Base-by-base conservation (phyloP, 257 asterid species). In the Solanum lignicaule region DNA sequence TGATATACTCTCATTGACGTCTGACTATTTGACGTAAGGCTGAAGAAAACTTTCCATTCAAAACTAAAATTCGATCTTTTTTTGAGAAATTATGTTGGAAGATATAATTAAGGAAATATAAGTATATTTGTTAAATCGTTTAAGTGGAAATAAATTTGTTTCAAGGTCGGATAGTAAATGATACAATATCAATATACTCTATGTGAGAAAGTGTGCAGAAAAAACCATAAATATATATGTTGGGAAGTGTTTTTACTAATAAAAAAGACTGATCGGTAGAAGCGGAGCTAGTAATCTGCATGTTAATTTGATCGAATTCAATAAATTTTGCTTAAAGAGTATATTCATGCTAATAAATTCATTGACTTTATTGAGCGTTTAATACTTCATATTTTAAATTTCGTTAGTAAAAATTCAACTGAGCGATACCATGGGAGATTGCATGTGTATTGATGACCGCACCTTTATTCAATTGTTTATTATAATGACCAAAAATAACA, bases 401-500 rank as follows among this genome's bases (percentile, higher is more conserved):
- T 1, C 31, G 0, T 60, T 12, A 9, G 6, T 60, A 1, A 60
- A 60, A 62, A 23, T 62, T 23, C 3, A 9, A 2, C 12, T 9
- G 12, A 23, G 14, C 5, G 14, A 58, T 55, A 2, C 66, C 27
- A 20, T 7, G 12, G 66, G 5, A 58, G 66, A 58, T 21, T 21
- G 35, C 83, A 76, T 38, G 35, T 39, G 79, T 62, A 87, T 90
- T 58, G 87, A 84, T 89, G 89, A 90, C 72, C 87, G 88, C 87
- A 88, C 88, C 91, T 20, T 55, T 55, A 20, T 55, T 55, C 25
- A 55, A 55, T 55, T 8, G 65, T 55, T 55, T 52, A 55, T 21
- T 62, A 60, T 72, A 12, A 6, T 4, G 83, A 21, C 52, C n/a
- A 36, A 55, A 55, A 55, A 74, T 74, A 74, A 36, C 83, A 36